These are phyloP conservation scores for Globisporangium megalacanthum DNA, from an alignment of 352 stramenopile species.

Conservation along the genomic window DNA sequence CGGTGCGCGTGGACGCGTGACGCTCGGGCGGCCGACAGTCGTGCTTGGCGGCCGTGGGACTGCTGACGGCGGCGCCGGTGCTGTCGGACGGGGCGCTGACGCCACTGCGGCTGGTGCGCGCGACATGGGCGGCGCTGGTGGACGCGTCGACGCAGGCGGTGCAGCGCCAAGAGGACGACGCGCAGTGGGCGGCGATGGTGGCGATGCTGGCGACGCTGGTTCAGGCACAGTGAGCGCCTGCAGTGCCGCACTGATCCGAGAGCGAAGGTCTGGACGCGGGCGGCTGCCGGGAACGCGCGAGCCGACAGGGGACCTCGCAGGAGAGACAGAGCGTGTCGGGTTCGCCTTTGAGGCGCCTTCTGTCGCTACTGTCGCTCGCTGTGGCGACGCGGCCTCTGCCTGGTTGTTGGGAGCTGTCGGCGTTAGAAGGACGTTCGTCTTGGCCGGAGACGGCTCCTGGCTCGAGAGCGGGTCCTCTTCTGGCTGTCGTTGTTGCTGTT, in stretches of 20 bases:
- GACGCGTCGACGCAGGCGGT: not conserved
- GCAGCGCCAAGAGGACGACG: not conserved
- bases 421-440: not conserved
- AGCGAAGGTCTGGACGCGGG: slow-evolving; percentile 6
- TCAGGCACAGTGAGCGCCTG: slow-evolving; percentile 8
- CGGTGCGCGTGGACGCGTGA: slow-evolving; percentile 15
- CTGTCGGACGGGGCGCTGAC: not conserved
- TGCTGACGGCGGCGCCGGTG: slow-evolving; percentile 2
- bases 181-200: not conserved
- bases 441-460: slow-evolving; percentile 1
- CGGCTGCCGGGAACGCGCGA: slow-evolving; percentile 6
- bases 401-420: not conserved
- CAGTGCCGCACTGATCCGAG: slow-evolving; percentile 9
- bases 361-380: slow-evolving; percentile 5
- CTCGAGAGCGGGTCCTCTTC: slow-evolving; percentile 2
- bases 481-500: not conserved
- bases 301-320: not conserved
- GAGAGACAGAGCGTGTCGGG: slow-evolving; percentile 1
- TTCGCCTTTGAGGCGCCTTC: not conserved
- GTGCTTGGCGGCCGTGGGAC: slow-evolving; percentile 12
- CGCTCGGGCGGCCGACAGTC: slow-evolving; percentile 11
- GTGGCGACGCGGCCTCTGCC: slow-evolving; percentile 1
- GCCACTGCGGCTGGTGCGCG: not conserved
- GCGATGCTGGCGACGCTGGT: not conserved
- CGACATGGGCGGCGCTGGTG: not conserved